Evolutionary conservation across 108 stramenopile species (phyloP).

Genomic region (Pinguiococcus pyrenoidosus): DNA sequence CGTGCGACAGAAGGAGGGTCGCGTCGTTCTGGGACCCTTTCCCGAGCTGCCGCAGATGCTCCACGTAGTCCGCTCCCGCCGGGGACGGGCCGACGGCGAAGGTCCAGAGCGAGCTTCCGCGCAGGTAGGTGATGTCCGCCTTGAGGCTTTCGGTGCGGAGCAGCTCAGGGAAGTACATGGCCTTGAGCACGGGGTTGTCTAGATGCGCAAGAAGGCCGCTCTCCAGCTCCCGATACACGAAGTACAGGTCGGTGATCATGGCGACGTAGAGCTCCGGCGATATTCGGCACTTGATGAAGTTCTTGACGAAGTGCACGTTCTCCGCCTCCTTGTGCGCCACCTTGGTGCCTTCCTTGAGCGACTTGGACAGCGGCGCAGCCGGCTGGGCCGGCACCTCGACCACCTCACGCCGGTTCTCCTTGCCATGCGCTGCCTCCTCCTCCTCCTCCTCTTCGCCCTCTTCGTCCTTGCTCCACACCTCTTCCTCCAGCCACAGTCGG

Average conservation of each 20-base stretch:
- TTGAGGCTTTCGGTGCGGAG: background rate
- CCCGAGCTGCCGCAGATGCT: constrained; percentile 45
- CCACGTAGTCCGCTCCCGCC: constrained; percentile 59
- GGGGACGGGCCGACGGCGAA: constrained; percentile 35
- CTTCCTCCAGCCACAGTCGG: background rate
- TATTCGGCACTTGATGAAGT: constrained; percentile 63
- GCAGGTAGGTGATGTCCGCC: background rate
- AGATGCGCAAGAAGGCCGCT: constrained; percentile 43
- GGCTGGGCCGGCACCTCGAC: too few species aligned
- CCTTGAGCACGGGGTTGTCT: constrained; percentile 15
- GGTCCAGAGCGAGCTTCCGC: background rate
- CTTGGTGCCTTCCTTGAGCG: constrained; percentile 62
- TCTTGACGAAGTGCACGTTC: constrained; percentile 68
- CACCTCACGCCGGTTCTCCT: background rate
- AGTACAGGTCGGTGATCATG: constrained; percentile 47
- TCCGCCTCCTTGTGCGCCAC: constrained; percentile 66
- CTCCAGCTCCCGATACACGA: constrained; percentile 58
- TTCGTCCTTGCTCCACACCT: background rate
- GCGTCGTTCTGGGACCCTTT: constrained; percentile 43
- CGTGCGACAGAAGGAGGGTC: constrained; percentile 55
- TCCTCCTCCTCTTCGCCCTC: background rate
- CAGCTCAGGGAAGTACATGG: background rate
- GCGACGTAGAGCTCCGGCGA: constrained; percentile 51
- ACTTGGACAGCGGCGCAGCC: constrained; percentile 48
- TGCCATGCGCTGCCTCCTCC: background rate